A percentile compares a stretch with the other conserved stretches of the same genome.
phyloP scores from a whole-genome alignment of 805 yeast species.

The Metschnikowia picachoensis region DNA sequence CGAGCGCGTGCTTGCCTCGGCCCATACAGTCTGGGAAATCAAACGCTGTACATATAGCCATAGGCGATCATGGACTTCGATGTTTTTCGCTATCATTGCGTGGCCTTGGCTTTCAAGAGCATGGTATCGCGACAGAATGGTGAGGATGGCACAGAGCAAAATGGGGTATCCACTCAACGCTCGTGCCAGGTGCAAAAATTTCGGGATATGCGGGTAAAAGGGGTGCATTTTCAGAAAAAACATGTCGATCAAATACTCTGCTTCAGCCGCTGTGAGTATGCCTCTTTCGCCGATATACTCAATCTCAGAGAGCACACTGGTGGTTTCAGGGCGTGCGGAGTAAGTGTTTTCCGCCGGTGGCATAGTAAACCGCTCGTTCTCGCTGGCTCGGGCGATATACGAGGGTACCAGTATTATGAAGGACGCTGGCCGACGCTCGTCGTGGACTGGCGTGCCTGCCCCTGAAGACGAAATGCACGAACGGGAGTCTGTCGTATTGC shows the following conservation, averaged over 20 bases:
- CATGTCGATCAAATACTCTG: constrained; percentile 50
- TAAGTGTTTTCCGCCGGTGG: constrained; percentile 42
- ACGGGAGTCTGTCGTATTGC: no score
- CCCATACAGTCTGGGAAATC: constrained; percentile 88
- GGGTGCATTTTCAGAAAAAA: constrained; percentile 84
- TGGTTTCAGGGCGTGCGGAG: constrained; percentile 44
- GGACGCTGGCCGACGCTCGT: constrained; percentile 2
- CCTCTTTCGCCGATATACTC: constrained; percentile 60
- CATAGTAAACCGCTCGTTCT: constrained; percentile 30
- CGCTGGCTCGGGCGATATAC: constrained; percentile 14
- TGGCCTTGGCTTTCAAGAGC: constrained; percentile 39
- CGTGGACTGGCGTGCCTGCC: background rate
- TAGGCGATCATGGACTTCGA: constrained; percentile 69
- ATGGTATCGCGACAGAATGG: constrained; percentile 78
- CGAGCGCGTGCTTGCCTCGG: constrained; percentile 83
- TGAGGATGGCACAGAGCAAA: constrained; percentile 71
- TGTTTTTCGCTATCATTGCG: constrained; percentile 37
- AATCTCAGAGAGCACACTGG: constrained; percentile 49
- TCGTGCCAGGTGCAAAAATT: constrained; percentile 61
- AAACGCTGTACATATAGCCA: constrained; percentile 83
- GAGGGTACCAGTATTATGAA: constrained; percentile 19
- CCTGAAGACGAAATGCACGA: no score
- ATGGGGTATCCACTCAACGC: constrained; percentile 76
- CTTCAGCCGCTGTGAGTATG: constrained; percentile 60
- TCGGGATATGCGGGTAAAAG: constrained; percentile 82